A percentile compares a stretch with the other conserved stretches of the same genome.
Conservation (phyloP, 345 rosid species). For the Turritis glabra region DNA sequence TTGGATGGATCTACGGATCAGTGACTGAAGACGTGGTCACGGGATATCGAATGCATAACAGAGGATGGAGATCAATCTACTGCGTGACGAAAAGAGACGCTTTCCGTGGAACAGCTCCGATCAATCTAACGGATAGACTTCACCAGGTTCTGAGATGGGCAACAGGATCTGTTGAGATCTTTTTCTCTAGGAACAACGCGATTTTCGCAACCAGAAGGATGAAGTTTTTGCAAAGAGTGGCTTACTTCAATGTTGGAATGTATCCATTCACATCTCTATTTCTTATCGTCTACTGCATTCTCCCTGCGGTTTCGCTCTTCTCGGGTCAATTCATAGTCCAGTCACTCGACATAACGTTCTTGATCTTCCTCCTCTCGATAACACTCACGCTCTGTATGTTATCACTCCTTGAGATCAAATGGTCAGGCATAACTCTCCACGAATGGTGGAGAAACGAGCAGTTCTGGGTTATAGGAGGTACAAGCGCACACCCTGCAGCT, state of each 20-base stretch:
- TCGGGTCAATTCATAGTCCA: constrained; percentile 77
- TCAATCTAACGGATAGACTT: constrained; percentile 71
- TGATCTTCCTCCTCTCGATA: constrained; percentile 58
- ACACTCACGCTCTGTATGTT: constrained; percentile 62
- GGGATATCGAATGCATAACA: constrained; percentile 76
- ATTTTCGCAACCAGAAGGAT: constrained; percentile 56
- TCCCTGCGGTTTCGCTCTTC: constrained; percentile 69
- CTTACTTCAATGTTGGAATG: constrained; percentile 75
- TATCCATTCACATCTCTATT: constrained; percentile 82
- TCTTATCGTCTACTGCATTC: constrained; percentile 71
- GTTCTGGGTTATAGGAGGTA: constrained; percentile 83
- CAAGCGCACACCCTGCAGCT: constrained; percentile 84
- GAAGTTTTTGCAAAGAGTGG: constrained; percentile 72
- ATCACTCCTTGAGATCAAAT: constrained; percentile 69
- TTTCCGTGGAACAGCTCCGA: constrained; percentile 77
- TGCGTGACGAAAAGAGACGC: constrained; percentile 81
- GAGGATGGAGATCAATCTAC: constrained; percentile 85
- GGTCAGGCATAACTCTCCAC: constrained; percentile 80
- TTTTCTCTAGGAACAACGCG: constrained; percentile 76
- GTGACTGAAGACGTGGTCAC: constrained; percentile 86
- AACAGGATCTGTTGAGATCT: constrained; percentile 81
- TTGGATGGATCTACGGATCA: constrained; percentile 86
- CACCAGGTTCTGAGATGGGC: constrained; percentile 93
- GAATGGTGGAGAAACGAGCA: constrained; percentile 91
- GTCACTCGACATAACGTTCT: constrained; percentile 53